These are phyloP conservation scores for Benincasa hispida DNA, from an alignment of 306 rosid species.

Conservation along the genomic window DNA sequence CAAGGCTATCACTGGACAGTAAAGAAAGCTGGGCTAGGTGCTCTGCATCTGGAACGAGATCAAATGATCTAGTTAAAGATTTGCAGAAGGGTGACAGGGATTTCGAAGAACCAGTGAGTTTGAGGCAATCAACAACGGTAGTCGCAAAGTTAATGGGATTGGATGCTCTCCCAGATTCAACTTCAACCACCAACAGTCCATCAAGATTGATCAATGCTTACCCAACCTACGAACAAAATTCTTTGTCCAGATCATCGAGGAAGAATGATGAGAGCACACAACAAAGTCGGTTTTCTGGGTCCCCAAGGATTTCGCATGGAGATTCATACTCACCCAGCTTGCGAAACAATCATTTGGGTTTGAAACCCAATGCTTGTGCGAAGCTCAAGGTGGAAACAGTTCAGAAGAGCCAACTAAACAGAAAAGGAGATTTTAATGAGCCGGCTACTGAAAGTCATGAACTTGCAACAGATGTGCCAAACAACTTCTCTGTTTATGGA, in stretches of 20 bases:
- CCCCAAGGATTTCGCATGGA: conserved; percentile 19
- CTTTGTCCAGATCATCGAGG: conserved; percentile 19
- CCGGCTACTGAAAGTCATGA: conserved; percentile 30
- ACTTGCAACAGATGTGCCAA: conserved; percentile 30
- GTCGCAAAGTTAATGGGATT: conserved; percentile 88
- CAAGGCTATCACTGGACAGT: conserved; percentile 89
- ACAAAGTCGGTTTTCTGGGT: conserved; percentile 21
- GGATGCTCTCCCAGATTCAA: conserved; percentile 37
- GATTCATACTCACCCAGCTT: conserved; percentile 17
- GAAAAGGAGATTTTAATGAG: conserved; percentile 20
- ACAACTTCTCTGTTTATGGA: conserved; percentile 49
- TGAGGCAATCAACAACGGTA: conserved; percentile 39
- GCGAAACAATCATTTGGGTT: conserved; percentile 26
- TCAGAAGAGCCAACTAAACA: conserved; percentile 36
- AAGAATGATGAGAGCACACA: conserved; percentile 26
- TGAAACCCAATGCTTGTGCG: conserved; percentile 22
- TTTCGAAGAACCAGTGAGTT: conserved; percentile 37
- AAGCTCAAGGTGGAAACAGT: conserved; percentile 31
- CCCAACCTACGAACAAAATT: conserved; percentile 19
- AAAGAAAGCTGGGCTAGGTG: conserved; percentile 33
- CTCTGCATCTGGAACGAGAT: conserved; percentile 29
- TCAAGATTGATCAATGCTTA: conserved; percentile 8
- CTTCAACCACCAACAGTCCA: conserved; percentile 24
- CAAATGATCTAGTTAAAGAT: conserved; percentile 29
- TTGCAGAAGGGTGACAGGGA: conserved; percentile 23